Evolutionary conservation across 208 protist species (phyloP).

Genomic region (Lotmaria passim): DNA sequence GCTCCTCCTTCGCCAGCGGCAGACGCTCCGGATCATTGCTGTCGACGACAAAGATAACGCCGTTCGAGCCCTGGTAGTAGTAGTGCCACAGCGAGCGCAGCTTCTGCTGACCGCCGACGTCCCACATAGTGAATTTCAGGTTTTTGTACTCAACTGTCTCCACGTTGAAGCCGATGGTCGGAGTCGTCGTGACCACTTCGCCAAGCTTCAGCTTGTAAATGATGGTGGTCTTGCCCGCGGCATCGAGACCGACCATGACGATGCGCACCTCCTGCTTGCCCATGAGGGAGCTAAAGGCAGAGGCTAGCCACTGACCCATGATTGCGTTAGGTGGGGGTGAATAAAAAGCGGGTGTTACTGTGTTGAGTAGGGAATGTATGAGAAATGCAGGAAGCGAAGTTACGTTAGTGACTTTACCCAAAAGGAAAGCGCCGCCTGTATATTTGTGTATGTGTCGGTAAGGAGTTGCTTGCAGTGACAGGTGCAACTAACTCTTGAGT

Average conservation of each 20-base stretch:
- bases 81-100: slow-evolving; percentile 96
- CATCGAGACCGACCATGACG: slow-evolving; percentile 98
- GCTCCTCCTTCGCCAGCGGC: slow-evolving; percentile 89
- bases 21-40: slow-evolving; percentile 95
- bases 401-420: too few relatives aligned
- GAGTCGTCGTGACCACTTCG: slow-evolving; percentile 95
- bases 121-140: slow-evolving; percentile 97
- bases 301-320: slow-evolving; percentile 47
- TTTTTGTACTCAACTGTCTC: slow-evolving; percentile 98
- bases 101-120: slow-evolving; percentile 96
- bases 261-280: slow-evolving; percentile 97
- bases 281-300: slow-evolving; percentile 81
- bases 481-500: too few relatives aligned
- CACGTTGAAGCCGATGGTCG: slow-evolving; percentile 98
- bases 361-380: too few relatives aligned
- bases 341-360: neutral
- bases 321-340: neutral
- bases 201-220: slow-evolving; percentile 98
- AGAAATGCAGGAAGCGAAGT: too few relatives aligned
- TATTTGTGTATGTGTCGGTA: neutral
- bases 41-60: slow-evolving; percentile 98
- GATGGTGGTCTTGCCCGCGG: slow-evolving; percentile 98
- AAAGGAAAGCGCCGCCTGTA: too few relatives aligned
- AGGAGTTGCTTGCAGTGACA: too few relatives aligned
- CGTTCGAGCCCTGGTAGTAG: slow-evolving; percentile 98